Conservation (phyloP, 139 green algal genomes). For the Marvania coccoides region DNA sequence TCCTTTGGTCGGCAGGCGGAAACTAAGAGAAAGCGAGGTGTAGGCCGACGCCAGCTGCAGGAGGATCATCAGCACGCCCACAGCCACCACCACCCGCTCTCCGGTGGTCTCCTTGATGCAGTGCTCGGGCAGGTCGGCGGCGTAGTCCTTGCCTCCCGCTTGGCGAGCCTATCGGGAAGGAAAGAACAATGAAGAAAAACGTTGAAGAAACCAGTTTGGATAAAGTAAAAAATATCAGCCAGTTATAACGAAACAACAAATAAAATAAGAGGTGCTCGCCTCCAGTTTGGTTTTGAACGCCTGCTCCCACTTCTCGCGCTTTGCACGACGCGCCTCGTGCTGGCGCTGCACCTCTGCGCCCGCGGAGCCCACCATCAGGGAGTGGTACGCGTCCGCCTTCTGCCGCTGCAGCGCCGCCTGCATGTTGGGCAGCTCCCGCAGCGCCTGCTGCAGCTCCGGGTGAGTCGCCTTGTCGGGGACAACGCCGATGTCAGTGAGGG, state of each 20-base stretch:
- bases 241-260: too few relatives aligned
- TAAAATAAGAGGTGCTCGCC: too few relatives aligned
- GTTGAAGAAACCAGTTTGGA: neutral
- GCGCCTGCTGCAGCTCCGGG: conserved; percentile 14
- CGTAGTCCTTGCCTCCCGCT: conserved; percentile 2
- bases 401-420: conserved; percentile 18
- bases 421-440: conserved; percentile 31
- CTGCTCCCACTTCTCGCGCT: conserved; percentile 1
- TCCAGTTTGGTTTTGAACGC: conserved; percentile 10
- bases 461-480: neutral
- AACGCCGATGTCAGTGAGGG: conserved; percentile 8
- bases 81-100: conserved; percentile 10
- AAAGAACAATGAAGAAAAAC: neutral
- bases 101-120: conserved; percentile 25
- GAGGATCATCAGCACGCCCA: conserved; percentile 2
- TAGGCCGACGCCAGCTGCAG: conserved; percentile 30
- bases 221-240: too few relatives aligned
- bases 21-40: conserved; percentile 17
- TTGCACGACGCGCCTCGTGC: neutral
- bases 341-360: neutral
- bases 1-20: conserved; percentile 25
- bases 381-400: conserved; percentile 14
- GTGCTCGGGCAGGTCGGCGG: conserved; percentile 23
- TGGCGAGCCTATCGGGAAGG: neutral
- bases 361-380: neutral